A percentile compares a stretch with the other conserved stretches of the same genome.
These are phyloP conservation scores for Mycena chlorophos DNA, from an alignment of 768 basidiomycete genomes.

Conservation along the genomic window DNA sequence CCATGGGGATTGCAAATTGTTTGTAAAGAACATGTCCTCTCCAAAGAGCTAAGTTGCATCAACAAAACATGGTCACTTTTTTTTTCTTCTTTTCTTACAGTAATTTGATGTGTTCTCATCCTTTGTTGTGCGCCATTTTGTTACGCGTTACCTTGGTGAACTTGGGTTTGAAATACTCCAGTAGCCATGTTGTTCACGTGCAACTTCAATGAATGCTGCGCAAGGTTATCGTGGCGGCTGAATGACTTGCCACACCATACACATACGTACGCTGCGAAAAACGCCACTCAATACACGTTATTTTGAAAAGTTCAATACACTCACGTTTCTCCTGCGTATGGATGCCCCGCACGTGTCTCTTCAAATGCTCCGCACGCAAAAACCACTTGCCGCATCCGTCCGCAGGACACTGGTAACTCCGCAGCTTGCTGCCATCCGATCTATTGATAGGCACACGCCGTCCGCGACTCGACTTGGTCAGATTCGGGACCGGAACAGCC, in stretches of 20 bases:
- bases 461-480: constrained; percentile 64
- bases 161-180: too few species aligned
- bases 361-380: constrained; percentile 76
- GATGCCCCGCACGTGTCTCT: constrained; percentile 76
- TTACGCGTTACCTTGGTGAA: too few species aligned
- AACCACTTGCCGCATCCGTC: constrained; percentile 76
- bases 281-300: too few species aligned
- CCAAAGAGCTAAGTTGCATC: too few species aligned
- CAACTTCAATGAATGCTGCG: constrained; percentile 21
- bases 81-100: too few species aligned
- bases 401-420: constrained; percentile 46
- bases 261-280: constrained; percentile 7
- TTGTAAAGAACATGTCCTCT: too few species aligned
- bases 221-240: constrained; percentile 23
- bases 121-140: too few species aligned
- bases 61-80: too few species aligned
- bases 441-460: constrained; percentile 47
- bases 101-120: too few species aligned
- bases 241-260: constrained; percentile 22
- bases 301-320: constrained; percentile 28
- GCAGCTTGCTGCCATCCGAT: constrained; percentile 1
- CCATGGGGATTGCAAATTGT: too few species aligned
- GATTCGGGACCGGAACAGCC: constrained; percentile 58
- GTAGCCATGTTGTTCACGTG: constrained; percentile 2
- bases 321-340: constrained; percentile 85